Conservation (phyloP, 768 basidiomycete species). For the Sistotremastrum suecicum region DNA sequence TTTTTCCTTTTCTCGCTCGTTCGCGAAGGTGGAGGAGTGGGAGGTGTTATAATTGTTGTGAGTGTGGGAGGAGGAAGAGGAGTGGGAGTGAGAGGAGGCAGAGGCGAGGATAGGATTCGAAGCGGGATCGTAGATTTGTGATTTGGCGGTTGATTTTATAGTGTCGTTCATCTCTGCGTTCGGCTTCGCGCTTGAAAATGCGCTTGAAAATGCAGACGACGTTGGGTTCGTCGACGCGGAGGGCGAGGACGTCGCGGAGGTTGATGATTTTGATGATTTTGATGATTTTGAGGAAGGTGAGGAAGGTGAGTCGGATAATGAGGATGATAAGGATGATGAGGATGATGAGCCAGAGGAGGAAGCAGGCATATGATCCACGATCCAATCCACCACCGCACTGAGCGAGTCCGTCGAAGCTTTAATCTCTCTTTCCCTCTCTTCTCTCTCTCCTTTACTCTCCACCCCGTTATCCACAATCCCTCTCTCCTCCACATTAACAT, state of each 20-base stretch:
- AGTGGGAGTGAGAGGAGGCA: too few relatives aligned
- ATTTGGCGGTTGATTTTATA: too few relatives aligned
- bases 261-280: neutral
- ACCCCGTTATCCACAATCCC: conserved; percentile 16
- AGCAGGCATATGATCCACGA: conserved; percentile 54
- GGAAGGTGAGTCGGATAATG: too few relatives aligned
- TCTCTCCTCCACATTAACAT: conserved; percentile 1
- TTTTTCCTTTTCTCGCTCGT: conserved; percentile 12
- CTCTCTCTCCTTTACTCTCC: conserved; percentile 24
- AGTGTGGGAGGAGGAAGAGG: neutral
- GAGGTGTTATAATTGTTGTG: conserved; percentile 1
- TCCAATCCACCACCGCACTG: conserved; percentile 67
- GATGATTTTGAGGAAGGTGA: too few relatives aligned
- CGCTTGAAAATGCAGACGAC: neutral
- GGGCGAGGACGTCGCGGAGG: conserved; percentile 3
- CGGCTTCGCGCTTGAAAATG: neutral
- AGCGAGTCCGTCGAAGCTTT: conserved; percentile 58
- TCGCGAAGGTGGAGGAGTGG: conserved; percentile 5
- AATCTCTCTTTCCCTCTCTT: conserved; percentile 38
- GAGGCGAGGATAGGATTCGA: too few relatives aligned
- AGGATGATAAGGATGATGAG: too few relatives aligned
- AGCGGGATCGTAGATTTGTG: too few relatives aligned
- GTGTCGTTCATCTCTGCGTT: neutral
- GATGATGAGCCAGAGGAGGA: conserved; percentile 7
- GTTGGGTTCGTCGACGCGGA: conserved; percentile 3